A percentile compares a stretch with the other conserved stretches of the same genome.
These are phyloP conservation scores for Rhodotorula glutinis DNA, from an alignment of 1,284 basidiomycete genomes.

Conservation along the genomic window DNA sequence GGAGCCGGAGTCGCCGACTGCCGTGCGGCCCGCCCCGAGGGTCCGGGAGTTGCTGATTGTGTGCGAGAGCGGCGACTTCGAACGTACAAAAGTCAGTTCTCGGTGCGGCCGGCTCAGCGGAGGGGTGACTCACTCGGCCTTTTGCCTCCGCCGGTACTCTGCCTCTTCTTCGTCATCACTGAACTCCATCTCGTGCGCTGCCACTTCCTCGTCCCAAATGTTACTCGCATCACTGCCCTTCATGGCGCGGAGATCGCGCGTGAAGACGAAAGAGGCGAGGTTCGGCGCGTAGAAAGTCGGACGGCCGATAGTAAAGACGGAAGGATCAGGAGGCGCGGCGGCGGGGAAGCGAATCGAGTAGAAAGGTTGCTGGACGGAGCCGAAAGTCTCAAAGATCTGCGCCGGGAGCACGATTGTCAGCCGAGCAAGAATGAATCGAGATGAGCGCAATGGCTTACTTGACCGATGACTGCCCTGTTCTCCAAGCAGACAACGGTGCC, in stretches of 20 bases:
- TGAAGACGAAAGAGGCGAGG: conserved; percentile 72
- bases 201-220: conserved; percentile 81
- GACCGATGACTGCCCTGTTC: conserved; percentile 75
- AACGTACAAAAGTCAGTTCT: background rate
- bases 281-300: conserved; percentile 72
- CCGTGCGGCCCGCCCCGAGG: conserved; percentile 7
- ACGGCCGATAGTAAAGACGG: conserved; percentile 52
- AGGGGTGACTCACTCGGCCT: conserved; percentile 36
- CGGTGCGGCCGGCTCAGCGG: background rate
- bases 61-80: conserved; percentile 19
- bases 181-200: conserved; percentile 78
- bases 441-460: conserved; percentile 53
- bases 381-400: conserved; percentile 84
- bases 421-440: no score
- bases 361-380: conserved; percentile 75
- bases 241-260: conserved; percentile 59
- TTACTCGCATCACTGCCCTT: conserved; percentile 92
- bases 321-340: conserved; percentile 40
- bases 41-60: conserved; percentile 21
- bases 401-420: background rate
- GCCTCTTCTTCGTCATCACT: conserved; percentile 85
- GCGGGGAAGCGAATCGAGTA: conserved; percentile 65
- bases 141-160: conserved; percentile 56
- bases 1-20: background rate
- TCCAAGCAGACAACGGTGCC: conserved; percentile 83